Conservation (phyloP, 1,284 basidiomycete species). For the Tilletia walkeri region DNA sequence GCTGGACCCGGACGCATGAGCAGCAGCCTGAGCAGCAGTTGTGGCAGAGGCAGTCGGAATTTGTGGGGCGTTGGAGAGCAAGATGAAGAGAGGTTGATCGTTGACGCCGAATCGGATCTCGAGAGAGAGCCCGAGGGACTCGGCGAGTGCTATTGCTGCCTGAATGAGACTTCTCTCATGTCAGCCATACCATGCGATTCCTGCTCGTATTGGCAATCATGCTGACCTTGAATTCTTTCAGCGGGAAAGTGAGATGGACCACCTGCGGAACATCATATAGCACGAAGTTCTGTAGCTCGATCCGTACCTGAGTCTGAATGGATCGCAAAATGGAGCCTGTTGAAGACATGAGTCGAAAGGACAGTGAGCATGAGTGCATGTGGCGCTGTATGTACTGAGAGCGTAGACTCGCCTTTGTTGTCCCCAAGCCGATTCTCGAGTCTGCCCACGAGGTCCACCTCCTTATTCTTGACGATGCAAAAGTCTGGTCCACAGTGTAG, state of each 20-base stretch:
- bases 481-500: slow-evolving; percentile 5
- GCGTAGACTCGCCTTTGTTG: neutral
- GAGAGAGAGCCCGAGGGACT: neutral
- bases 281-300: slow-evolving; percentile 3
- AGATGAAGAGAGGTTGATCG: slow-evolving; percentile 8
- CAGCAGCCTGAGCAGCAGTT: neutral
- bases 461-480: slow-evolving; percentile 16
- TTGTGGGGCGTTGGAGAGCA: slow-evolving; percentile 3
- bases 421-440: neutral
- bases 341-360: neutral
- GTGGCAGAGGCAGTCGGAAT: neutral
- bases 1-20: too few species aligned
- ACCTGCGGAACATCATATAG: neutral
- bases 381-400: too few species aligned
- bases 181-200: neutral
- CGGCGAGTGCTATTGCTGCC: slow-evolving; percentile 5
- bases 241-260: slow-evolving; percentile 12
- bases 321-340: neutral
- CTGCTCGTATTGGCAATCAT: neutral
- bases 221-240: slow-evolving; percentile 17
- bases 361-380: neutral
- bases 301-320: slow-evolving; percentile 16
- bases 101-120: neutral
- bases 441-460: neutral
- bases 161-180: neutral